Conservation (phyloP, 306 rosid species). For the Trifolium dubium region DNA sequence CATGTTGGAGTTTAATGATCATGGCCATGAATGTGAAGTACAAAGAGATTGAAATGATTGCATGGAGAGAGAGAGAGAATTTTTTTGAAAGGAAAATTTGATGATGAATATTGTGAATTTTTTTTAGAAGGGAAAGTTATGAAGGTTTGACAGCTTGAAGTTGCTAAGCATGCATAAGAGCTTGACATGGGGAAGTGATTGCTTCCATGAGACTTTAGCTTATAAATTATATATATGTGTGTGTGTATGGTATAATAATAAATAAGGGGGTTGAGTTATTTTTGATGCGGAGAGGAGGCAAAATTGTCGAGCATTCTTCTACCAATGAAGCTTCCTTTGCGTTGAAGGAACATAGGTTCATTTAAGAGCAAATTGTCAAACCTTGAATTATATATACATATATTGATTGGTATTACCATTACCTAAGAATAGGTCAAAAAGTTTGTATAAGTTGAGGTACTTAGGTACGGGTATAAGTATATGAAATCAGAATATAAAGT, state of each 20-base stretch:
- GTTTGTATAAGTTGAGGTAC: conserved; percentile 11
- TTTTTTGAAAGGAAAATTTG: conserved; percentile 3
- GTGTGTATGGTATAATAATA: conserved; percentile 13
- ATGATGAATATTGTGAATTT: conserved; percentile 26
- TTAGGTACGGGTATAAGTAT: conserved; percentile 27
- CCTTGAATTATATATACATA: conserved; percentile 42
- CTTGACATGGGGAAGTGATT: conserved; percentile 67
- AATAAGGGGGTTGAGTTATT: conserved; percentile 35
- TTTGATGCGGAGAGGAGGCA: conserved; percentile 65
- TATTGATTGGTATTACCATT: conserved; percentile 31
- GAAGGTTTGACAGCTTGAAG: conserved; percentile 65
- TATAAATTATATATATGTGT: conserved; percentile 33
- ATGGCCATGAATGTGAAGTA: conserved; percentile 49
- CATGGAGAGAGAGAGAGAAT: conserved; percentile 59
- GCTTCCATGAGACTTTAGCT: conserved; percentile 63
- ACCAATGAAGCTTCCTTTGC: conserved; percentile 89
- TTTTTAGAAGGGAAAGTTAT: conserved; percentile 39
- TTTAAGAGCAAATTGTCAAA: conserved; percentile 70
- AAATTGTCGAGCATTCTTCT: conserved; percentile 75
- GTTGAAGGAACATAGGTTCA: conserved; percentile 73
- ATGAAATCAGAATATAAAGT: conserved; percentile 10
- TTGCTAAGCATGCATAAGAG: conserved; percentile 55
- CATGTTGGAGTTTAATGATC: conserved; percentile 42
- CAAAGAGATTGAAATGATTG: conserved; percentile 49
- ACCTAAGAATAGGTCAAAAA: conserved; percentile 29